A percentile compares a stretch with the other conserved stretches of the same genome.
phyloP scores from a whole-genome alignment of 805 yeast species.

The Kodamaea laetipori region DNA sequence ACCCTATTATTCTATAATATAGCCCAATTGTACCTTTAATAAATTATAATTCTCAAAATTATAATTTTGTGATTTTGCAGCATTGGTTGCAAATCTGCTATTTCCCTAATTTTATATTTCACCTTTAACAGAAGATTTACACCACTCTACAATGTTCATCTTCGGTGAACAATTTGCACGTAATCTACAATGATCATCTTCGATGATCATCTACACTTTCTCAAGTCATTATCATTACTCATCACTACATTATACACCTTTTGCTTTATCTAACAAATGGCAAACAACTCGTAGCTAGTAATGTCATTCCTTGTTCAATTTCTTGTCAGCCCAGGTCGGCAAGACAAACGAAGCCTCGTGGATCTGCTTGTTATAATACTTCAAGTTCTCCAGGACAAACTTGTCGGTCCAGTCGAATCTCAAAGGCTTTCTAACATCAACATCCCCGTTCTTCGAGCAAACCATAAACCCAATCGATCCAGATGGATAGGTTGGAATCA shows the following conservation, averaged over 20 bases:
- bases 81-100: too few relatives aligned
- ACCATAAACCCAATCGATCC: slow-evolving; percentile 99
- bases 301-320: slow-evolving; percentile 31
- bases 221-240: slow-evolving; percentile 8
- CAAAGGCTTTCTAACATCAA: slow-evolving; percentile 67
- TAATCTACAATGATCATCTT: too few relatives aligned
- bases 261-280: slow-evolving; percentile 13
- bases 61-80: too few relatives aligned
- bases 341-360: slow-evolving; percentile 88
- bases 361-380: slow-evolving; percentile 80
- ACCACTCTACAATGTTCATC: too few relatives aligned
- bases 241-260: slow-evolving; percentile 9
- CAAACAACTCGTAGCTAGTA: slow-evolving; percentile 8
- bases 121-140: too few relatives aligned
- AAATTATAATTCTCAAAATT: too few relatives aligned
- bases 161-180: too few relatives aligned
- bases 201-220: background rate
- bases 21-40: too few relatives aligned
- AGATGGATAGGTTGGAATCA: slow-evolving; percentile 95
- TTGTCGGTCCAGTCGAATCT: slow-evolving; percentile 60
- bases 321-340: slow-evolving; percentile 82
- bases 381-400: slow-evolving; percentile 64
- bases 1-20: too few relatives aligned
- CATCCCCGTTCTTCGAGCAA: slow-evolving; percentile 72
- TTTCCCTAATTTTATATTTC: too few relatives aligned